Conservation (phyloP, 352 stramenopile genomes). For the Saprolegnia diclina region DNA sequence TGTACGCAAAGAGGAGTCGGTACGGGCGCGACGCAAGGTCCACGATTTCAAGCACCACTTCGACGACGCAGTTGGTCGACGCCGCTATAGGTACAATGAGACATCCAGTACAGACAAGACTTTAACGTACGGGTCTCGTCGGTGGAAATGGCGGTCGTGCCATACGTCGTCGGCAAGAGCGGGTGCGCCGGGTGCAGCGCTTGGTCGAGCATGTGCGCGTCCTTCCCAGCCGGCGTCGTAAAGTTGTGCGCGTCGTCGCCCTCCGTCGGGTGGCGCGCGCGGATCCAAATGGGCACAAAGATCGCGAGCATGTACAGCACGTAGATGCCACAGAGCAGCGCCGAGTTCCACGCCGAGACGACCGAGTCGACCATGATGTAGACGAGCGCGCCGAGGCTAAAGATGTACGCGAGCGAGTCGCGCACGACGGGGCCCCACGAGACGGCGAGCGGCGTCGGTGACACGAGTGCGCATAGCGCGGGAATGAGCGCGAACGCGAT, state of each 20-base stretch:
- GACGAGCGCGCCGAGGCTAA: conserved; percentile 47
- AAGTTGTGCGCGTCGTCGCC: conserved; percentile 29
- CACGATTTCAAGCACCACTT: conserved; percentile 40
- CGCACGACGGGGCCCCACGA: conserved; percentile 74
- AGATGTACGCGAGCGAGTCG: conserved; percentile 75
- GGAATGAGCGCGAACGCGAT: conserved; percentile 87
- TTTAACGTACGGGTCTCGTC: background rate
- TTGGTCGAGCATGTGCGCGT: conserved; percentile 26
- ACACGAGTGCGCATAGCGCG: conserved; percentile 61
- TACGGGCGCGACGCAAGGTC: conserved; percentile 53
- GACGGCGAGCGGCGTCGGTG: conserved; percentile 53
- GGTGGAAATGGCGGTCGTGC: conserved; percentile 21
- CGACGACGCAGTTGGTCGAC: conserved; percentile 37
- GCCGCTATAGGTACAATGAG: conserved; percentile 36
- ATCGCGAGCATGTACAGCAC: conserved; percentile 74
- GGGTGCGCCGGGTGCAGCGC: conserved; percentile 28
- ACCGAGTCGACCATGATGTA: conserved; percentile 54
- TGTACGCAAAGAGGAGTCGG: conserved; percentile 53
- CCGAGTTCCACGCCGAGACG: conserved; percentile 54
- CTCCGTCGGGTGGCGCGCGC: conserved; percentile 30
- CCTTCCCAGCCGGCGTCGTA: conserved; percentile 10
- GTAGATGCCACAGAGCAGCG: conserved; percentile 62
- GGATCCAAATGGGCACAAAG: conserved; percentile 51
- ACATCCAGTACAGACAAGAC: too few species aligned
- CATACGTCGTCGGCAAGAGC: conserved; percentile 15